phyloP scores from a whole-genome alignment of 805 yeast species.

The Nakazawaea populi region DNA sequence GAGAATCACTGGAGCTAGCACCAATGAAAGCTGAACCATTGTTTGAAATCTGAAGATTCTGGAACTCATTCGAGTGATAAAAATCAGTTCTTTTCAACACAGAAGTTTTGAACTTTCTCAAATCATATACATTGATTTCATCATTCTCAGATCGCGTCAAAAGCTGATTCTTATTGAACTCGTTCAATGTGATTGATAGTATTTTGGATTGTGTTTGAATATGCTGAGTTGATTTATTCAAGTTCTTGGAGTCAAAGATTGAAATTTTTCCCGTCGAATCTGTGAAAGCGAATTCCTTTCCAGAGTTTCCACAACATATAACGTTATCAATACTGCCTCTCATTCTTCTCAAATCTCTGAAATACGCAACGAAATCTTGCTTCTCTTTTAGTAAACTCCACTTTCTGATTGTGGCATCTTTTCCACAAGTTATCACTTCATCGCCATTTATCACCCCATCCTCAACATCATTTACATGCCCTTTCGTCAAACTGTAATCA shows the following conservation, averaged over 20 bases:
- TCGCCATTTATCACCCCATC: slow-evolving; percentile 13
- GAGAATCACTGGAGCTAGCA: background rate
- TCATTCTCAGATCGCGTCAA: slow-evolving; percentile 6
- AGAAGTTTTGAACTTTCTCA: slow-evolving; percentile 15
- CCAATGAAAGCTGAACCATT: slow-evolving; percentile 6
- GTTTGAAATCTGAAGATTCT: slow-evolving; percentile 9
- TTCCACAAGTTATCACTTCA: slow-evolving; percentile 15
- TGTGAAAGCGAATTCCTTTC: slow-evolving; percentile 7
- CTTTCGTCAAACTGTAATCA: slow-evolving; percentile 20
- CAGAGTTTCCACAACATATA: background rate
- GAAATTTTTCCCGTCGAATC: slow-evolving; percentile 6
- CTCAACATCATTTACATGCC: slow-evolving; percentile 19
- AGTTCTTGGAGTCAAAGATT: slow-evolving; percentile 4
- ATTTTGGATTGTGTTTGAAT: background rate
- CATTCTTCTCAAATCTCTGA: slow-evolving; percentile 10
- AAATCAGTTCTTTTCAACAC: slow-evolving; percentile 12
- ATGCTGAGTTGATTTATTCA: background rate
- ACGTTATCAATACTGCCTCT: slow-evolving; percentile 1
- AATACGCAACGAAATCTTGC: slow-evolving; percentile 15
- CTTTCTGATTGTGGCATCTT: slow-evolving; percentile 21
- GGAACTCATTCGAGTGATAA: slow-evolving; percentile 8
- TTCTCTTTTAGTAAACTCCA: slow-evolving; percentile 17
- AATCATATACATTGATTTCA: slow-evolving; percentile 17
- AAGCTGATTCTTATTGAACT: slow-evolving; percentile 7
- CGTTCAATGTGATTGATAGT: background rate